phyloP scores from a whole-genome alignment of 345 rosid genomes.

The Gossypium turneri region DNA sequence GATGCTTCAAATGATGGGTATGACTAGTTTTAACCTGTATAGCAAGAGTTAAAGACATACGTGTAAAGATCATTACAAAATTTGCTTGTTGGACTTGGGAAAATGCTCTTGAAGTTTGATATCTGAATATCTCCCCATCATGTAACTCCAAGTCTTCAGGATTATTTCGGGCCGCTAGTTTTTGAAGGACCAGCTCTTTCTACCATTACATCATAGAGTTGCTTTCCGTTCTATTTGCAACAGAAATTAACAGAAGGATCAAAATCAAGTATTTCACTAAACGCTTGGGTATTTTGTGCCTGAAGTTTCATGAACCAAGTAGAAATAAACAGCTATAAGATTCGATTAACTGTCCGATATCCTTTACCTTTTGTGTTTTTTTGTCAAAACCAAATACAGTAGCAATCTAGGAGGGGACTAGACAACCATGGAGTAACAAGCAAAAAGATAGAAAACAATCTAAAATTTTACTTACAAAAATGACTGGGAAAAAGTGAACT shows the following conservation, averaged over 20 bases:
- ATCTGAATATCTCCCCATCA: not conserved
- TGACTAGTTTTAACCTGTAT: not conserved
- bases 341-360: not conserved
- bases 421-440: too few species aligned
- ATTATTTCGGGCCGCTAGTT: slow-evolving; percentile 51
- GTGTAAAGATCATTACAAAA: not conserved
- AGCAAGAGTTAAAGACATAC: not conserved
- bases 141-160: slow-evolving; percentile 4
- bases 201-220: slow-evolving; percentile 68
- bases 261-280: not conserved
- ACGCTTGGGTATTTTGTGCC: not conserved
- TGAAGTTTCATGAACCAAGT: not conserved
- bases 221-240: slow-evolving; percentile 52
- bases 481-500: slow-evolving; percentile 78
- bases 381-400: not conserved
- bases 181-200: slow-evolving; percentile 71
- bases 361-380: too few species aligned
- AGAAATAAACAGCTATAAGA: not conserved
- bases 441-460: not conserved
- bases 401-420: too few species aligned
- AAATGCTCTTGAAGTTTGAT: not conserved
- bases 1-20: not conserved
- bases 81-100: not conserved
- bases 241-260: not conserved
- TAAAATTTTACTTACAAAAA: slow-evolving; percentile 52